Base-by-base conservation (phyloP, 768 basidiomycete species). In the Dacryopinax spathularia region DNA sequence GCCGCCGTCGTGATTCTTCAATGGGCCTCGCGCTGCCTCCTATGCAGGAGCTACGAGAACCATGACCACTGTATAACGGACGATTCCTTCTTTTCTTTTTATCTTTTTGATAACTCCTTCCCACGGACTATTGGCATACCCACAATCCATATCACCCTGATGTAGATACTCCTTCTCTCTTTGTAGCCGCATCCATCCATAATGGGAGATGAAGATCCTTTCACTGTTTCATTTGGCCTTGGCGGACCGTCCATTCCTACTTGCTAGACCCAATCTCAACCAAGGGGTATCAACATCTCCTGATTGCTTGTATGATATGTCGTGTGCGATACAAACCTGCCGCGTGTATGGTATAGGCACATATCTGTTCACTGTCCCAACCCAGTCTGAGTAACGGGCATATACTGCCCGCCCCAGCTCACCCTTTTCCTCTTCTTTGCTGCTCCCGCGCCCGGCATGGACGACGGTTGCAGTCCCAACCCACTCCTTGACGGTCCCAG, bases 391-490 rank as follows among this genome's bases (percentile, higher is more conserved):
- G 48, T 56, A 29, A 56, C 29, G 3, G 48, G 48, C 3, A 39
- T 39, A 29, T 35, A 33, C 62, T 41, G 35, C 15, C 62, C 62
- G 6, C 41, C 62, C 62, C 62, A 62, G 27, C 62, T 62, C 25
- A 41, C 62, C 33, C 62, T 37, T 29, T 62, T 62, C 27, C 62
- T n/a, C 62, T 62, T 62, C 35, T 62, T 62, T 18, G 33, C 33
- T 16, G 22, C 39, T 15, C 34, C 62, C 3, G n/a, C 35, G n/a
- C 12, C 27, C 9, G 36, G 34, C 20, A 35, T 61, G 22, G 33
- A 34, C 34, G 60, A 37, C 12, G 60, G 60, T 33, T 18, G 60
- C 27, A 29, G 22, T 12, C 60, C 60, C 20, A 9, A 15, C 5
- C 12, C 36, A n/a, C 34, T 33, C 31, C 18, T 34, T 2, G 33